Base-by-base conservation (phyloP, 495 filamentous ascomycete genomes). In the Penicillium simplicissimum region DNA sequence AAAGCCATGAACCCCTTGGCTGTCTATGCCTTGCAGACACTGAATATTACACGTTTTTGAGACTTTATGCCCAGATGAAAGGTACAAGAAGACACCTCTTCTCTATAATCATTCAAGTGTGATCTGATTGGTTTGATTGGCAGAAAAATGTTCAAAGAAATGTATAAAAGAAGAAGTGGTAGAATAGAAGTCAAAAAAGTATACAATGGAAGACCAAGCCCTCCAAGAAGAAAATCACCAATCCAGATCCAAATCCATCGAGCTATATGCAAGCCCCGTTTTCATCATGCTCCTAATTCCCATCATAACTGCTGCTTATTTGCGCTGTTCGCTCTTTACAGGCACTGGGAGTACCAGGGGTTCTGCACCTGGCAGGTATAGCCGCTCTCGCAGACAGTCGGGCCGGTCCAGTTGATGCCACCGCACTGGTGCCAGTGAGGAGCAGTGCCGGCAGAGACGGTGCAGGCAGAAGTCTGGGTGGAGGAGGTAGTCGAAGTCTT, bases 261-360 rank as follows among this genome's bases (percentile, higher is more conserved):
- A n/a, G 33, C 31, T 33, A 13, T 28, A 14, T n/a, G 17, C 48
- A n/a, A 25, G 11, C 38, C 19, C 23, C 59, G 52, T 53, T 53
- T 53, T 53, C 19, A 53, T 53, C n/a, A 31, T 14, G 31, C 31
- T 17, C n/a, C n/a, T 36, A 5, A 3, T 14, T 53, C n/a, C 23
- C 31, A 36, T 40, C 40, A 0, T 2, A 23, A 21, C 28, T 31
- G 28, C 0, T 31, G 28, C 28, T 31, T 7, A 31, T 31, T 25
- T 31, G 28, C 28, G 3, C 28, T 4, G 3, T n/a, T 35, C 1
- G 8, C 9, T 37, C 14, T 35, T 58, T 73, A 81, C 59, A 82
- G 19, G 62, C 82, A 85, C 76, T 84, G 82, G 54, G 70, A 80
- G 66, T 85, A 85, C 68, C 70, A 84, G 33, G 75, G 66, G 67